These are phyloP conservation scores for Metarhizium anisopliae DNA, from an alignment of 2,329 filamentous ascomycete species.

Conservation along the genomic window DNA sequence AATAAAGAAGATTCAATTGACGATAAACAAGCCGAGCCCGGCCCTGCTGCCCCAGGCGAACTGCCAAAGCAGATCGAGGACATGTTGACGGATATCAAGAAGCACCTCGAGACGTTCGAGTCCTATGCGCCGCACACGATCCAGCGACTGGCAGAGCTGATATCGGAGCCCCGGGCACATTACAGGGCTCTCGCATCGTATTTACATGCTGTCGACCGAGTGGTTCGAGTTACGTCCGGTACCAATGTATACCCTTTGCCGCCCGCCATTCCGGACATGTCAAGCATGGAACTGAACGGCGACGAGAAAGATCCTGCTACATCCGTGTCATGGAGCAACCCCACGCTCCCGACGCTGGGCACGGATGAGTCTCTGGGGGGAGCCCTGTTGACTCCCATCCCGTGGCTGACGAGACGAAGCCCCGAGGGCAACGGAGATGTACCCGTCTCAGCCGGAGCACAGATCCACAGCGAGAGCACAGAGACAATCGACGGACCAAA, in stretches of 20 bases:
- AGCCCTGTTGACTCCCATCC: constrained; percentile 85
- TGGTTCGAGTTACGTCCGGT: constrained; percentile 80
- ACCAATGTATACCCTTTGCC: constrained; percentile 77
- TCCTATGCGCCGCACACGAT: constrained; percentile 81
- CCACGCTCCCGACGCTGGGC: constrained; percentile 46
- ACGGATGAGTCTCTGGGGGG: constrained; percentile 86
- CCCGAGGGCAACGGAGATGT: constrained; percentile 18
- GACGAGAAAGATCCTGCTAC: constrained; percentile 33
- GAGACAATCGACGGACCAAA: constrained; percentile 77
- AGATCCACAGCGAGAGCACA: constrained; percentile 61
- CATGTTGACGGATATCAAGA: constrained; percentile 52
- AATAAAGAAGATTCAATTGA: constrained; percentile 61
- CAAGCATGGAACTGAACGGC: constrained; percentile 54
- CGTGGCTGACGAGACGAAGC: constrained; percentile 58
- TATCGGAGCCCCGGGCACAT: constrained; percentile 66
- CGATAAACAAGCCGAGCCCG: constrained; percentile 25
- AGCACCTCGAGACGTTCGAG: constrained; percentile 60
- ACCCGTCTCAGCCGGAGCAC: constrained; percentile 23
- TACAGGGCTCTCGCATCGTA: constrained; percentile 79
- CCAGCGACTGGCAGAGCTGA: constrained; percentile 82
- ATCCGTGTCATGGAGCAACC: constrained; percentile 38
- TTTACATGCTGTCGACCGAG: constrained; percentile 81
- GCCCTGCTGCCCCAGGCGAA: constrained; percentile 27
- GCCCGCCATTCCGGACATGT: constrained; percentile 50
- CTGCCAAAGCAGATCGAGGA: constrained; percentile 56